Base-by-base conservation (phyloP, 2,329 filamentous ascomycete genomes). In the Sporothrix dimorphospora region DNA sequence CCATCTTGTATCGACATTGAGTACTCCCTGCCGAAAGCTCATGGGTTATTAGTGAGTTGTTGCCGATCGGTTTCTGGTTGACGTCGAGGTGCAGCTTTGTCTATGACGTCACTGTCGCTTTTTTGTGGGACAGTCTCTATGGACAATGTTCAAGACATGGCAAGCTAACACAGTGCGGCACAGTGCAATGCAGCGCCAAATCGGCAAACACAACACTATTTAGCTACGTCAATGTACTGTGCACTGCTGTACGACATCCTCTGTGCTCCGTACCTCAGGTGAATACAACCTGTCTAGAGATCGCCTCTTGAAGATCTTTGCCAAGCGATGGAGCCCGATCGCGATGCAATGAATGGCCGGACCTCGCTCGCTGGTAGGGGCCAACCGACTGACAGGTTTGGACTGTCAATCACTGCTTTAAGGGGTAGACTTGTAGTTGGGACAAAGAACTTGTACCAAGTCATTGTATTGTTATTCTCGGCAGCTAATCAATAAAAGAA, bases 31-130 rank as follows among this genome's bases (percentile, higher is more conserved):
- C 47, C n/a, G 72, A 71, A 67, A 75, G 72, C 45, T 67, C 27
- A 5, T 51, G 45, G 47, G 72, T 27, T 71, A 61, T 68, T 75
- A 71, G 74, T 74, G 38, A 73, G 63, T 69, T 42, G 27, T 65
- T 51, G 69, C 67, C 82, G 8, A 83, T 78, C 59, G 82, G 4
- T 40, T 49, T 7, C 27, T 16, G 27, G 19, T 80, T 71, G 82
- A 21, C 38, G n/a, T 4, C 86, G 57, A 88, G 85, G 88, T 88
- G 90, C 59, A 85, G 85, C n/a, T 88, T 88, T 81, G 79, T 87
- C 89, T 83, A 89, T 90, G 76, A 90, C 88, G 78, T 82, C 89
- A 76, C 88, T 87, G 78, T 82, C 84, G 4, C 45, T 81, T 80
- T 78, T 84, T 87, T 16, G 84, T 83, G 59, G 86, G 80, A 2